Conservation (phyloP, 768 basidiomycete species). For the Suillus lakei region DNA sequence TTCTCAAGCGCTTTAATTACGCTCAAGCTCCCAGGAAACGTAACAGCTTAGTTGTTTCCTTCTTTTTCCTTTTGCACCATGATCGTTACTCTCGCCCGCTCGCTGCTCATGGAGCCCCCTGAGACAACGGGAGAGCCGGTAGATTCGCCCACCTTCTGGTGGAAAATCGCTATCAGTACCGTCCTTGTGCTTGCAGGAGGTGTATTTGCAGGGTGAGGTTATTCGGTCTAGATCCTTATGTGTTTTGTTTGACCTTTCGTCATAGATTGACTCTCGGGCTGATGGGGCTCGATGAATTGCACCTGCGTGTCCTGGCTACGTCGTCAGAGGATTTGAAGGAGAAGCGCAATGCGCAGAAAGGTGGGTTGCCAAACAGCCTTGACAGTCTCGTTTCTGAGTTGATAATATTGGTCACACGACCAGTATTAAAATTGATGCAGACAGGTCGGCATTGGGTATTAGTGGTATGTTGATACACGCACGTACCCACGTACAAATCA, state of each 20-base stretch:
- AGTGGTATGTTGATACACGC: constrained; percentile 56
- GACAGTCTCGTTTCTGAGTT: neutral
- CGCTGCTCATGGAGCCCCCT: constrained; percentile 7
- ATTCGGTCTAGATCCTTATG: neutral
- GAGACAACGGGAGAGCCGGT: constrained; percentile 28
- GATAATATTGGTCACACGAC: constrained; percentile 14
- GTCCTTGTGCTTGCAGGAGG: constrained; percentile 84
- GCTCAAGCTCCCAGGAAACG: neutral
- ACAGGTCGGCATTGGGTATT: constrained; percentile 92
- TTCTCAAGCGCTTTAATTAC: neutral
- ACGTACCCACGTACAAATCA: constrained; percentile 4
- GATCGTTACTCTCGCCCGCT: constrained; percentile 15
- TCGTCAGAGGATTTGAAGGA: constrained; percentile 80
- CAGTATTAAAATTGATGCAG: constrained; percentile 59
- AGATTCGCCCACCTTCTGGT: constrained; percentile 74
- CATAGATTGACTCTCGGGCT: constrained; percentile 84
- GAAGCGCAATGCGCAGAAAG: constrained; percentile 71
- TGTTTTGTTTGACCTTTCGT: neutral
- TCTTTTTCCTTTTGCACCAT: constrained; percentile 15
- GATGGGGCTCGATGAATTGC: constrained; percentile 93
- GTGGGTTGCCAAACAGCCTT: constrained; percentile 37
- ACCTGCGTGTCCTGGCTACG: constrained; percentile 81
- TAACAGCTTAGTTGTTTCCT: neutral
- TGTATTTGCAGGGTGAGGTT: constrained; percentile 85
- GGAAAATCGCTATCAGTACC: constrained; percentile 68